Conservation (phyloP, 2,329 filamentous ascomycete genomes). For the Penicillium brasilianum region DNA sequence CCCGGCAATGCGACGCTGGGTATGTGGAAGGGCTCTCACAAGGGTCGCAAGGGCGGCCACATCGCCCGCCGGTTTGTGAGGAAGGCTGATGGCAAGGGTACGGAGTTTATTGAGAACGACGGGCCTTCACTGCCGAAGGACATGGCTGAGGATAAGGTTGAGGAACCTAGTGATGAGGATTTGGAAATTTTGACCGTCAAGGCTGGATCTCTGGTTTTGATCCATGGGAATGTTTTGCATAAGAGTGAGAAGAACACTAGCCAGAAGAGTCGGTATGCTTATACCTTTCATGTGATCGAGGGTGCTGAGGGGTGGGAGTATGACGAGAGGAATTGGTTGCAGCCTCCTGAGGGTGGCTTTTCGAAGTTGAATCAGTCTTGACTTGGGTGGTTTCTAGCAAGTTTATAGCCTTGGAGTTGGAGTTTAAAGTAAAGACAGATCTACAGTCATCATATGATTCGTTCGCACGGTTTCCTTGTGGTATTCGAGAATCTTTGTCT, state of each 20-base stretch:
- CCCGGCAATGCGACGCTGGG: slow-evolving; percentile 84
- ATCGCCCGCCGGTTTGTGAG: slow-evolving; percentile 78
- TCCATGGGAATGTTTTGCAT: slow-evolving; percentile 94
- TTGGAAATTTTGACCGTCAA: slow-evolving; percentile 87
- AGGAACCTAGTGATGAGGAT: slow-evolving; percentile 43
- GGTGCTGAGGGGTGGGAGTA: slow-evolving; percentile 70
- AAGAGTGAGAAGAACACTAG: slow-evolving; percentile 95
- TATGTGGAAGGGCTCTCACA: slow-evolving; percentile 82
- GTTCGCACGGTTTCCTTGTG: background rate
- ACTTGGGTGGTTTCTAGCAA: background rate
- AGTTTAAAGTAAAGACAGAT: background rate
- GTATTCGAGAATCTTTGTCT: background rate
- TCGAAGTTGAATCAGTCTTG: slow-evolving; percentile 59
- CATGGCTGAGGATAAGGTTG: slow-evolving; percentile 49
- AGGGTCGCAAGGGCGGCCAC: slow-evolving; percentile 61
- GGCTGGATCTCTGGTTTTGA: slow-evolving; percentile 86
- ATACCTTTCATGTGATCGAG: slow-evolving; percentile 97
- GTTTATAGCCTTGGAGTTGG: background rate
- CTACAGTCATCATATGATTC: background rate
- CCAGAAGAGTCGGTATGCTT: slow-evolving; percentile 85
- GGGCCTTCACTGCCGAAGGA: slow-evolving; percentile 67
- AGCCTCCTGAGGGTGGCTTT: slow-evolving; percentile 79
- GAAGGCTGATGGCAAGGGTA: slow-evolving; percentile 58
- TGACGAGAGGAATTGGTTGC: slow-evolving; percentile 90
- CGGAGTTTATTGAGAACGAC: slow-evolving; percentile 73